Percentiles rank a stretch among this genome's conserved stretches.
These are phyloP conservation scores for Zarea fungicola DNA, from an alignment of 2,329 filamentous ascomycete genomes.

Conservation along the genomic window DNA sequence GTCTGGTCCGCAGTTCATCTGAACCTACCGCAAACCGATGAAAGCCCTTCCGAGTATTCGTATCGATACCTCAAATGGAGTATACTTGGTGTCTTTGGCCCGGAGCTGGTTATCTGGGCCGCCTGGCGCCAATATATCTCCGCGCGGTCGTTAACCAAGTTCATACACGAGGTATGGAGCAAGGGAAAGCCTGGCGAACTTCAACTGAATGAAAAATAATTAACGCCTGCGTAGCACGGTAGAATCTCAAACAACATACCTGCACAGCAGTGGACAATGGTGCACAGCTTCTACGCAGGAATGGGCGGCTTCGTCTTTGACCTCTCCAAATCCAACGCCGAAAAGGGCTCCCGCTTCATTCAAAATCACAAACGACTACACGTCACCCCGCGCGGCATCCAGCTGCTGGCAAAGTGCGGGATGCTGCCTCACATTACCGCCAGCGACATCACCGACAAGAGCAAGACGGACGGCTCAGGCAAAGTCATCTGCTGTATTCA, in stretches of 20 bases:
- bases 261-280: constrained; percentile 21
- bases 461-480: constrained; percentile 29
- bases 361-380: constrained; percentile 6
- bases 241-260: no score
- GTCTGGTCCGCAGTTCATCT: constrained; percentile 31
- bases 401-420: constrained; percentile 11
- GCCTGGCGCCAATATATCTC: constrained; percentile 23
- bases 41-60: constrained; percentile 7
- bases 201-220: no score
- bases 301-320: constrained; percentile 27
- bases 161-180: constrained; percentile 11
- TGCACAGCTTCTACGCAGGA: constrained; percentile 25
- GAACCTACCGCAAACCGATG: constrained; percentile 23
- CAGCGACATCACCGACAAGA: constrained; percentile 28
- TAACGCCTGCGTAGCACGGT: no score
- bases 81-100: constrained; percentile 25
- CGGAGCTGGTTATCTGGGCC: constrained; percentile 26
- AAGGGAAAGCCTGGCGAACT: no score
- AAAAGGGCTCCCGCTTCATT: not conserved
- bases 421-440: not conserved
- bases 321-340: constrained; percentile 3
- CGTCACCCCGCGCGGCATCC: not conserved
- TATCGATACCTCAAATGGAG: constrained; percentile 22
- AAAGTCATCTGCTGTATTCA: constrained; percentile 32
- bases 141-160: constrained; percentile 9